These are phyloP conservation scores for Pyropia haitanensis DNA, from an alignment of 23 red algal species.

Conservation along the genomic window DNA sequence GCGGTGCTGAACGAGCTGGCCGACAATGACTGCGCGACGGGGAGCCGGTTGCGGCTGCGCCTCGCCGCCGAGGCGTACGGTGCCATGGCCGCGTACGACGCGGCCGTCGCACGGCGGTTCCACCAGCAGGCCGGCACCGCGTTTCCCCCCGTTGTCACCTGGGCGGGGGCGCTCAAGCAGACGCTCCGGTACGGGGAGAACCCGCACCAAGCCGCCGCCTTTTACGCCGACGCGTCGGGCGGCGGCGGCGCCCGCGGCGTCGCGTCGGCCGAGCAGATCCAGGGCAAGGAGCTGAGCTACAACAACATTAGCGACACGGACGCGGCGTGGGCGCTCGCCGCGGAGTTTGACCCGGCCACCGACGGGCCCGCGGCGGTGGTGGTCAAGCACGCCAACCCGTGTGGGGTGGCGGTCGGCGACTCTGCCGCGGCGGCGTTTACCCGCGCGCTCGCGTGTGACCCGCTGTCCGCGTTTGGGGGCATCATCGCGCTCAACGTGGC, in stretches of 20 bases:
- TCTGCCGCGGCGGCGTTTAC: conserved; percentile 74
- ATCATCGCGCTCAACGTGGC: conserved; percentile 82
- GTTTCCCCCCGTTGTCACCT: conserved; percentile 44
- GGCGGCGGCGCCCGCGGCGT: conserved; percentile 9
- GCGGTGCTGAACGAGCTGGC: conserved; percentile 64
- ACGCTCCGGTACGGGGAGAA: conserved; percentile 93
- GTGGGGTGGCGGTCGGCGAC: conserved; percentile 79
- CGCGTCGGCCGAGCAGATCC: conserved; percentile 73
- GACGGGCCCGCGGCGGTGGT: conserved; percentile 65
- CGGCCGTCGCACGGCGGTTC: conserved; percentile 67
- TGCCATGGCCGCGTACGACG: conserved; percentile 74
- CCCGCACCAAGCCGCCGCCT: conserved; percentile 89
- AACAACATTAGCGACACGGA: conserved; percentile 98
- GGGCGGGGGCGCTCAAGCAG: conserved; percentile 71
- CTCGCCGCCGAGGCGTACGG: conserved; percentile 62
- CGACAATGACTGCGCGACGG: conserved; percentile 52
- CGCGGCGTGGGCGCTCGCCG: conserved; percentile 86
- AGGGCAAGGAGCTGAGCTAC: conserved; percentile 98
- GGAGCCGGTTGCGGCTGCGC: conserved; percentile 28
- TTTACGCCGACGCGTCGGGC: conserved; percentile 34
- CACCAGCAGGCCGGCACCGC: conserved; percentile 16
- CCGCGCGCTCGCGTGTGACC: conserved; percentile 86
- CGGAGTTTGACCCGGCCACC: conserved; percentile 58
- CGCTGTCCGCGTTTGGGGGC: conserved; percentile 89
- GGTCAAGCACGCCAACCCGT: conserved; percentile 98